Conservation (phyloP, 2,329 filamentous ascomycete species). For the Apiospora pterosperma region DNA sequence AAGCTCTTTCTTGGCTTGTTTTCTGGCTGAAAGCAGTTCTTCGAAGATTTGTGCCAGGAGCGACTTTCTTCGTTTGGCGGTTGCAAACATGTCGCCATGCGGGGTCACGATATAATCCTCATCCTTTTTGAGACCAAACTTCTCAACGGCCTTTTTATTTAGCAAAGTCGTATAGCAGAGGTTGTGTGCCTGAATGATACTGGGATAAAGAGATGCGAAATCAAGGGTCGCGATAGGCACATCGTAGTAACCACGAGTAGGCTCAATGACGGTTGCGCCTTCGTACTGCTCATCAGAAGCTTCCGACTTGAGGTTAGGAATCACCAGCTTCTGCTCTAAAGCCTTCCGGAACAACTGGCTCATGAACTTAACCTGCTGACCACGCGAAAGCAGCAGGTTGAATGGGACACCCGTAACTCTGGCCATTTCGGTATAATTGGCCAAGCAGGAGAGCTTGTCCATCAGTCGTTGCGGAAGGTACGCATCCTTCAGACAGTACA, state of each 20-base stretch:
- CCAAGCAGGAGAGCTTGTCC: slow-evolving; percentile 97
- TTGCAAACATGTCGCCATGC: slow-evolving; percentile 91
- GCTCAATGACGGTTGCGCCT: slow-evolving; percentile 97
- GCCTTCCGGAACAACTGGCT: slow-evolving; percentile 97
- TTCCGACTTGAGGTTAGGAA: slow-evolving; percentile 77
- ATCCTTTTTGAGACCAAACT: slow-evolving; percentile 74
- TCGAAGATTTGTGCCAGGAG: slow-evolving; percentile 93
- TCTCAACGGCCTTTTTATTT: slow-evolving; percentile 73
- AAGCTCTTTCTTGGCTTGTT: slow-evolving; percentile 88
- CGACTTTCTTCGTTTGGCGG: slow-evolving; percentile 83
- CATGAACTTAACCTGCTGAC: slow-evolving; percentile 96
- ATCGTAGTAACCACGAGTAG: slow-evolving; percentile 87
- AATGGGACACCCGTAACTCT: slow-evolving; percentile 98
- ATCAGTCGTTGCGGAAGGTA: slow-evolving; percentile 91
- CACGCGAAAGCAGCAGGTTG: slow-evolving; percentile 86
- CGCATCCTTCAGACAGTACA: slow-evolving; percentile 97
- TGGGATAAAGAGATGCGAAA: slow-evolving; percentile 97
- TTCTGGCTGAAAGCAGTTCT: slow-evolving; percentile 86
- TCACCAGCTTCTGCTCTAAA: slow-evolving; percentile 86
- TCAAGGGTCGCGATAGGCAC: slow-evolving; percentile 95
- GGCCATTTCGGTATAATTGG: slow-evolving; percentile 99
- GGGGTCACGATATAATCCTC: slow-evolving; percentile 97
- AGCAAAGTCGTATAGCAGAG: slow-evolving; percentile 95
- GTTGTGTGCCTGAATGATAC: slow-evolving; percentile 98
- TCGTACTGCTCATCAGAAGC: slow-evolving; percentile 85